phyloP scores from a whole-genome alignment of 192 early-diverging fungal genomes.

The Obelidium mucronatum region DNA sequence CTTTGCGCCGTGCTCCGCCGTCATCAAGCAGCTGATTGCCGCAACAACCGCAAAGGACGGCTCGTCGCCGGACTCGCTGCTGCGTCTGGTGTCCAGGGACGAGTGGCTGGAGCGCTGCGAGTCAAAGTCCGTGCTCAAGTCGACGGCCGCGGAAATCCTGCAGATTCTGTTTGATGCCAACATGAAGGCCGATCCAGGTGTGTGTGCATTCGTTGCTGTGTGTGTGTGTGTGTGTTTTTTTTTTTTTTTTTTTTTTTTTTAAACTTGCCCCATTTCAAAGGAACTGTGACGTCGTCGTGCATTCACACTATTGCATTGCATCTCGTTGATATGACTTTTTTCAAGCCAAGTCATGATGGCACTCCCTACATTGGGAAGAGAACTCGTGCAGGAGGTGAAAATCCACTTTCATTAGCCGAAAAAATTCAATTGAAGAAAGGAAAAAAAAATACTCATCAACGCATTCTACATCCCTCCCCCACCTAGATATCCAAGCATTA shows the following conservation, averaged over 20 bases:
- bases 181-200: neutral
- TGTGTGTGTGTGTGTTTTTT: no score
- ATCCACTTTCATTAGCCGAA: no score
- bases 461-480: no score
- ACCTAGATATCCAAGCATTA: neutral
- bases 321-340: neutral
- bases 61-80: neutral
- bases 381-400: neutral
- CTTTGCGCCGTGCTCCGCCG: neutral
- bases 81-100: neutral
- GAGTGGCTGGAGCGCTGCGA: conserved; percentile 5
- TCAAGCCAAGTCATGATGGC: neutral
- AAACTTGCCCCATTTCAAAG: no score
- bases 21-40: neutral
- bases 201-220: no score
- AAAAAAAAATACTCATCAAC: no score
- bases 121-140: neutral
- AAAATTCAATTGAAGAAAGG: no score
- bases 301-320: conserved; percentile 3
- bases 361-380: neutral
- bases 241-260: no score
- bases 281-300: neutral
- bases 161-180: conserved; percentile 2
- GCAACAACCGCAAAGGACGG: neutral
- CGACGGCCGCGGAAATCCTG: neutral